Base-by-base conservation (phyloP, 2,329 filamentous ascomycete genomes). In the Pseudogymnoascus sp. region DNA sequence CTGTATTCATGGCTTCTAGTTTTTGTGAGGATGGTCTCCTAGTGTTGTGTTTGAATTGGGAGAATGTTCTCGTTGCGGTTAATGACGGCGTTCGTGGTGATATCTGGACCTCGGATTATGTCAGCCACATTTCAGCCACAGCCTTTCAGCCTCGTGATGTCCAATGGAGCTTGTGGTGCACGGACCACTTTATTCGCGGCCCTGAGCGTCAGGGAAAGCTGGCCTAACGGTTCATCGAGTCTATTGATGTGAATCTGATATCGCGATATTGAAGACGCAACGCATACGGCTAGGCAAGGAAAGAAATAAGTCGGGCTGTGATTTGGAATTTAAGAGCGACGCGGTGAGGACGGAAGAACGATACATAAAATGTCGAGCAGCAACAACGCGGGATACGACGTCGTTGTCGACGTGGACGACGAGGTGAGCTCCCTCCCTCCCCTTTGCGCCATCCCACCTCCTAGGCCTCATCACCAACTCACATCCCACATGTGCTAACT, bases 321-420 rank as follows among this genome's bases (percentile, higher is more conserved):
- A 31, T 31, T 40, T 31, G 14, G n/a, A 28, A 53, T 31, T 53
- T 53, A 12, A 53, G 7, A 53, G n/a, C 23, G 46, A 53, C 23
- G 25, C 14, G 25, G 46, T 2, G 46, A 31, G 46, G 46, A 53
- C 23, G 7, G 23, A 31, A 31, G 14, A 53, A 53, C 5, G 18
- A 53, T 53, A 53, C 46, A 28, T n/a, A 60, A 60, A 11, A 60
- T 60, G 56, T 37, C 56, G 37, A 60, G 37, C 56, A 60, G 37
- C 37, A 60, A 23, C 44, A 50, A 90, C 76, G 84, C 90, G 73
- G 93, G 93, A 70, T 99, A 99, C 77, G 95, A 99, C 81, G 95
- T 96, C 66, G 93, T 99, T 69, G 95, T 99, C 65, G 95, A 99
- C 72, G 89, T 97, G 63, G 95, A 99, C 75, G 91, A 95, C 73